Percentiles rank a stretch among this genome's conserved stretches.
phyloP scores from a whole-genome alignment of 192 early-diverging fungal species.

The Chytriomyces sp. region DNA sequence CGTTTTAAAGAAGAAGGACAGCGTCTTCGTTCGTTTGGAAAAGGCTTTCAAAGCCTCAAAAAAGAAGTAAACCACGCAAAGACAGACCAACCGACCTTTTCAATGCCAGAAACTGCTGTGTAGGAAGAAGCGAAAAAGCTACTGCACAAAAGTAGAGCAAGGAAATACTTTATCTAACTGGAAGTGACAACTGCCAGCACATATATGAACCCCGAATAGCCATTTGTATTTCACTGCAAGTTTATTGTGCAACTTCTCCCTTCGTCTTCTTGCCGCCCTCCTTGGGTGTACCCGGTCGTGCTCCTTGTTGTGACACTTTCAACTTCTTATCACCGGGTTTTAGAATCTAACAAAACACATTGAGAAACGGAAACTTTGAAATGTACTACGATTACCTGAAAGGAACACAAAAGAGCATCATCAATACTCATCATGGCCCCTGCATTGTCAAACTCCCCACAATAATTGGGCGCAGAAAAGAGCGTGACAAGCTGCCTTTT shows the following conservation, averaged over 20 bases:
- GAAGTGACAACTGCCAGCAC: too few relatives aligned
- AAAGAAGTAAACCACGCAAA: constrained; percentile 9
- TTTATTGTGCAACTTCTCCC: constrained; percentile 19
- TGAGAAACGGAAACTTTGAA: neutral
- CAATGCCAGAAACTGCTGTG: too few relatives aligned
- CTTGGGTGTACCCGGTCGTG: constrained; percentile 4
- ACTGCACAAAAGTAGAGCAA: neutral
- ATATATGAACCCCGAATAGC: neutral
- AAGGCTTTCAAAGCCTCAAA: constrained; percentile 2
- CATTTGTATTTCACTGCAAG: neutral
- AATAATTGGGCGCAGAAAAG: constrained; percentile 95
- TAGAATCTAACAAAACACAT: constrained; percentile 68
- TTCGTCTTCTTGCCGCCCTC: constrained; percentile 13
- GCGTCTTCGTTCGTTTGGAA: neutral
- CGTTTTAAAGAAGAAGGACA: constrained; percentile 5
- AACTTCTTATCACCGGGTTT: constrained; percentile 93
- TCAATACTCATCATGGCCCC: constrained; percentile 75
- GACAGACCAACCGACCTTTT: too few relatives aligned
- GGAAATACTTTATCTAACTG: too few relatives aligned
- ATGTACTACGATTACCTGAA: constrained; percentile 43
- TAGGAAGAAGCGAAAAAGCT: neutral
- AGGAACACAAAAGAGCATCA: constrained; percentile 68
- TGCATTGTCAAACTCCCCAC: constrained; percentile 74
- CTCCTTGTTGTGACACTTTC: constrained; percentile 39
- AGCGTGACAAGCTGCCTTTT: constrained; percentile 93